Evolutionary conservation across 768 basidiomycete species (phyloP).

Genomic region (Pluteus cervinus): DNA sequence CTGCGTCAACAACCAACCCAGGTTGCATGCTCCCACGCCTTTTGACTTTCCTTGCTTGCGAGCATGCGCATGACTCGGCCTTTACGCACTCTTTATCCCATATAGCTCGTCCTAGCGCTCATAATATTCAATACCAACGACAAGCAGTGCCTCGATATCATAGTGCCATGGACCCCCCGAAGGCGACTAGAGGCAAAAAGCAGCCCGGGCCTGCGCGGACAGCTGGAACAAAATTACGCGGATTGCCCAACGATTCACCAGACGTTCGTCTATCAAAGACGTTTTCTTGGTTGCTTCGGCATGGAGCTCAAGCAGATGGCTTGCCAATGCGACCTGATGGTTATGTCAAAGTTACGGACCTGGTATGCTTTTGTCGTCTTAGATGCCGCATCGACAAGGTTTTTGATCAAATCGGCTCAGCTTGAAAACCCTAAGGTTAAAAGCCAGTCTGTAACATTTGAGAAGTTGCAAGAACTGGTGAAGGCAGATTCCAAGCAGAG

Average conservation of each 20-base stretch:
- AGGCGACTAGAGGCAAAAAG: too few relatives aligned
- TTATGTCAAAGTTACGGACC: constrained; percentile 73
- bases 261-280: constrained; percentile 79
- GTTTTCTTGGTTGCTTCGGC: constrained; percentile 86
- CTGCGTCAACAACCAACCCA: too few relatives aligned
- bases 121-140: too few relatives aligned
- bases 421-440: constrained; percentile 65
- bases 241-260: constrained; percentile 55
- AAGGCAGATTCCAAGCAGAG: constrained; percentile 60
- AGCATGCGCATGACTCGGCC: too few relatives aligned
- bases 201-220: too few relatives aligned
- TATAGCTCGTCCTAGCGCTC: too few relatives aligned
- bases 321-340: constrained; percentile 79
- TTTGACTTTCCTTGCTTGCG: too few relatives aligned
- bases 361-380: constrained; percentile 47
- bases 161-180: too few relatives aligned
- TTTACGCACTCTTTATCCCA: too few relatives aligned
- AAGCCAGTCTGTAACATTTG: constrained; percentile 42
- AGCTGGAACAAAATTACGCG: constrained; percentile 59
- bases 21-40: too few relatives aligned
- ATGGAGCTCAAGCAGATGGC: constrained; percentile 75
- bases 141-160: too few relatives aligned
- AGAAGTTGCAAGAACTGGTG: constrained; percentile 56
- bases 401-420: constrained; percentile 29
- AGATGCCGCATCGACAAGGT: not conserved